Base-by-base conservation (phyloP, 805 yeast species). In the Cyberlindnera mississippiensis region DNA sequence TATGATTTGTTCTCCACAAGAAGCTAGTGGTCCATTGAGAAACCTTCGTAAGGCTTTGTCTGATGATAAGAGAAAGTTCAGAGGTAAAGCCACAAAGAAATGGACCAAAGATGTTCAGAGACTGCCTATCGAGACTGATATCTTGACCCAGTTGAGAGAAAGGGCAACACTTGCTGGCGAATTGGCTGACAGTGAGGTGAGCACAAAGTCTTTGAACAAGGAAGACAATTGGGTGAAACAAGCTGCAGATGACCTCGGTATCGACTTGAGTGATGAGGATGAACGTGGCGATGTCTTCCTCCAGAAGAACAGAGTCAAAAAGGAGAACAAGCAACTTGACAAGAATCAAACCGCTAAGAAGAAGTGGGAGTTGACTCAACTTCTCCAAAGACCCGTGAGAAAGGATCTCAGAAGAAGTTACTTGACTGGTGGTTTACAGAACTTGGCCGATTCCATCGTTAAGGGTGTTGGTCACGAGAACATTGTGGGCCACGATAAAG, bases 191-290 rank as follows among this genome's bases (percentile, higher is more conserved):
- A 71, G 86, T 14, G 78, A 77, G 30, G 68, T 81, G 13, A 75
- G 82, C 2, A 63, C 76, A 2, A 75, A 81, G 15, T 75, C 85
- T 5, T 63, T 78, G 27, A 70, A 69, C 29, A 84, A 82, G 53
- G 93, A 88, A 50, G 80, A 79, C 42, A 69, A 77, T 18, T 89
- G 98, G 97, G 69, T 89, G 45, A 75, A 78, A 45, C 80, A 87
- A 57, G 97, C 96, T 0, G 98, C 98, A 0, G 93, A 85, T 40
- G 99, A 93, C 38, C 70, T 93, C 42, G 99, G 96, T 8, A 64
- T 90, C 30, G 96, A 80, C 38, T 63, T 79, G 40, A 68, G 75
- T 34, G 90, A 82, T 42, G 65, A 84, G 33, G 89, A 78, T 40
- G 88, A 81, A 46, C 89, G 80, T 49, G 89, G 82, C 46, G 90